Percentiles rank a stretch among this genome's conserved stretches.
Evolutionary conservation across 2,329 filamentous ascomycete genomes (phyloP).

Genomic region (Xylariaceae sp.): DNA sequence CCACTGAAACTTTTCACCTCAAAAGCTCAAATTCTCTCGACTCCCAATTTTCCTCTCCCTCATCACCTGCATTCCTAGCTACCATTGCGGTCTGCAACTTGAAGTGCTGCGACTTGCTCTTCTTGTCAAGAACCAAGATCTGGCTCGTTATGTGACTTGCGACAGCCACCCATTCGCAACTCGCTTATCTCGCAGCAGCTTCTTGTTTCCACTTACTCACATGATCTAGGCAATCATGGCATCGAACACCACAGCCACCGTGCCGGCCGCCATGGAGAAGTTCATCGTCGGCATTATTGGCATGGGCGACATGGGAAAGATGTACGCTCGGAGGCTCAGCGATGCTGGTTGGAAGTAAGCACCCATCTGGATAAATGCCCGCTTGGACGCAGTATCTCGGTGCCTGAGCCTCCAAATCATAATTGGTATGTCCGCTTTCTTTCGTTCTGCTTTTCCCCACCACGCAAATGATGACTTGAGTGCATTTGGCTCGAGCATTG

Average conservation of each 20-base stretch:
- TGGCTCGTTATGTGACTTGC: too few species aligned
- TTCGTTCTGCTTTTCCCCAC: conserved; percentile 17
- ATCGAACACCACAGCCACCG: neutral
- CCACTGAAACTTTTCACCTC: conserved; percentile 11
- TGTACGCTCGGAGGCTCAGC: conserved; percentile 89
- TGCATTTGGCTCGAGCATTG: conserved; percentile 99
- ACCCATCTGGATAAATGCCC: conserved; percentile 3
- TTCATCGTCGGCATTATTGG: conserved; percentile 91
- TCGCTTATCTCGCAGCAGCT: too few species aligned
- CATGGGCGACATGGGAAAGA: conserved; percentile 99
- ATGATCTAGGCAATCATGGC: conserved; percentile 3
- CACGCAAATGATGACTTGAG: conserved; percentile 94
- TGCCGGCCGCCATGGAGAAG: conserved; percentile 53
- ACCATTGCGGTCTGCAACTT: neutral
- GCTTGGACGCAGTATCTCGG: neutral
- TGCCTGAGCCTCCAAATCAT: conserved; percentile 20
- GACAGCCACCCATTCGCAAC: too few species aligned
- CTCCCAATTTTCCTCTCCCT: neutral
- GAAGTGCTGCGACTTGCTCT: too few species aligned
- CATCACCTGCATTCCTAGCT: neutral
- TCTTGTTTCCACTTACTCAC: too few species aligned
- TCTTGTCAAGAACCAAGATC: too few species aligned
- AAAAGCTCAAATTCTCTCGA: conserved; percentile 2
- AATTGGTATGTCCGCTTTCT: conserved; percentile 36
- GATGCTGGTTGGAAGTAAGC: conserved; percentile 94